These are phyloP conservation scores for Balakata baccata DNA, from an alignment of 345 rosid species.

Conservation along the genomic window DNA sequence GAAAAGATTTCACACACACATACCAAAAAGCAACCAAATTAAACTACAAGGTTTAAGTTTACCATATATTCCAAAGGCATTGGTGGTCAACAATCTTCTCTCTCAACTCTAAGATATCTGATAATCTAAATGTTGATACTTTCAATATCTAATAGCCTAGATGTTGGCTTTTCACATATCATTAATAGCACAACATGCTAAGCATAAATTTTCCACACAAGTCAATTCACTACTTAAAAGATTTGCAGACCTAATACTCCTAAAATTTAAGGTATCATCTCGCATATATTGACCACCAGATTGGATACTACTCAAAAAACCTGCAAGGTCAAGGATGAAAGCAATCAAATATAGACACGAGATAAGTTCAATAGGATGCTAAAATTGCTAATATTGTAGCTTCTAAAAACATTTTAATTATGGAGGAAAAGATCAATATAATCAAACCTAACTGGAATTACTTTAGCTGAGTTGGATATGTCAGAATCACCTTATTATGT, in stretches of 20 bases:
- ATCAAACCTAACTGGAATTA: background rate
- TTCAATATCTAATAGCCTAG: background rate
- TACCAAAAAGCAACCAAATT: background rate
- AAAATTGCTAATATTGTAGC: background rate
- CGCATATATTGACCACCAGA: background rate
- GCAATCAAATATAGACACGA: background rate
- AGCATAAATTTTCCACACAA: background rate
- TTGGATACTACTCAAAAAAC: background rate
- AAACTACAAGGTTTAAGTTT: background rate
- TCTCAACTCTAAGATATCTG: background rate
- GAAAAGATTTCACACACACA: background rate
- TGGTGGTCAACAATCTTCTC: background rate
- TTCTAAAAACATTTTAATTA: background rate
- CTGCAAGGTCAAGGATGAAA: background rate
- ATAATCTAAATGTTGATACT: background rate
- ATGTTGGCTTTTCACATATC: background rate
- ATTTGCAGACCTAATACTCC: background rate
- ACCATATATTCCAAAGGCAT: background rate
- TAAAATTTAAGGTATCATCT: background rate
- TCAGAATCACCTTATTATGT: constrained; percentile 60
- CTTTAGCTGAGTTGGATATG: background rate
- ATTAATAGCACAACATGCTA: background rate
- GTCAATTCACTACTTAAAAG: background rate
- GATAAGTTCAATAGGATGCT: background rate
- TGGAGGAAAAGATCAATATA: background rate